Base-by-base conservation (phyloP, 2,329 filamentous ascomycete species). In the Shiraia sp. region DNA sequence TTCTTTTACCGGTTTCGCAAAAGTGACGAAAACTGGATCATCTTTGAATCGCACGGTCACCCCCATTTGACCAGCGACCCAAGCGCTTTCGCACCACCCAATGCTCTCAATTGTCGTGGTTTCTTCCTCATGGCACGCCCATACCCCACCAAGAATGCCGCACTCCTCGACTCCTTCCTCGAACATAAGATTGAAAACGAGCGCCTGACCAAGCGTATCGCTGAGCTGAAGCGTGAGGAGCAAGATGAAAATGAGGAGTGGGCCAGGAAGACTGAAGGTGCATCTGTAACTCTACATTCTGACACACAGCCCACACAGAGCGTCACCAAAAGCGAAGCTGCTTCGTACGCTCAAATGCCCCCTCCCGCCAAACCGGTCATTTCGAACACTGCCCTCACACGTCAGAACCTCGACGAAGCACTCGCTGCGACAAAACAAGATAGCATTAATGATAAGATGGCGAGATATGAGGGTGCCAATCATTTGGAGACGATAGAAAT, bases 111-210 rank as follows among this genome's bases (percentile, higher is more conserved):
- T 55, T 96, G 90, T 66, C 83, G 89, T 58, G 91, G 91, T 26
- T 89, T 96, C 57, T 96, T 96, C 66, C 88, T 97, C 77, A 92
- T 95, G 84, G 85, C 89, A 7, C 81, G 91, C 14, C 88, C 88
- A 1, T 96, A 96, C 66, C 90, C 90, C 4, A 95, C 88, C 22
- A 91, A 88, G 71, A 95, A 92, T 63, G 86, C 90, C 1, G 82
- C 81, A 3, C 77, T 96, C 9, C 77, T 96, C 14, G 91, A 97
- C 71, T 95, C 90, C 0, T 96, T 96, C 60, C 77, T 97, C 19
- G 92, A 97, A 67, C 91, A 96, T 73, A 96, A 96, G 71, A 92
- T 96, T 40, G 92, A 96, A 68, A 96, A 96, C 60, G 90, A 96
- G 72, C 82, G 91, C 4, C 72, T 97, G 34, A 84, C 83, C 59